Evolutionary conservation across 108 stramenopile genomes (phyloP).

Genomic region (Schizochytrium sp.): DNA sequence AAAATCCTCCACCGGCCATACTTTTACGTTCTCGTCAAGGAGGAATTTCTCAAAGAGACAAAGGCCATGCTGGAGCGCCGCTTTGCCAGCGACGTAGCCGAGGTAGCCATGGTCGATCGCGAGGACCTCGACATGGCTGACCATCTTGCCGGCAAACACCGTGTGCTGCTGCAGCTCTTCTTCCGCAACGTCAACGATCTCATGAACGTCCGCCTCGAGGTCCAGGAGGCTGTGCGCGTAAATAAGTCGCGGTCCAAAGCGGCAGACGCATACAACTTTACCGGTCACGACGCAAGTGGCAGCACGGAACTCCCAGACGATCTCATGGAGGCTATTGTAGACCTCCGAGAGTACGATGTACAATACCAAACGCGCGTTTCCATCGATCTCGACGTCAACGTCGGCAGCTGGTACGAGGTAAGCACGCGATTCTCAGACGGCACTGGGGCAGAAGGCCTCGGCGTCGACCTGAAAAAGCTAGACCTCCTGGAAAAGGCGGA

Average conservation of each 20-base stretch:
- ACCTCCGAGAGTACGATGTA: conserved; percentile 94
- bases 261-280: not conserved
- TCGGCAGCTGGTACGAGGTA: conserved; percentile 91
- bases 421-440: conserved; percentile 43
- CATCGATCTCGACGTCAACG: conserved; percentile 81
- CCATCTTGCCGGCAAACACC: conserved; percentile 53
- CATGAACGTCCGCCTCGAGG: conserved; percentile 56
- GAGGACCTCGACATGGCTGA: conserved; percentile 61
- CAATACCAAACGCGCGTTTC: conserved; percentile 81
- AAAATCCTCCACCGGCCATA: conserved; percentile 78
- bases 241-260: conserved; percentile 7
- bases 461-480: conserved; percentile 53
- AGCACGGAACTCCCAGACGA: conserved; percentile 40
- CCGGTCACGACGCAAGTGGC: not conserved
- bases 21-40: conserved; percentile 65
- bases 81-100: conserved; percentile 33
- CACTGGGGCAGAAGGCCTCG: conserved; percentile 5
- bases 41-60: not conserved
- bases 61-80: conserved; percentile 26
- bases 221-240: conserved; percentile 43
- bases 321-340: conserved; percentile 56
- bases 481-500: conserved; percentile 82
- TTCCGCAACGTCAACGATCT: conserved; percentile 56
- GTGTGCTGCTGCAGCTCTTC: conserved; percentile 52
- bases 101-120: conserved; percentile 33